phyloP scores from a whole-genome alignment of 495 filamentous ascomycete genomes.

The Elasticomyces elasticus region DNA sequence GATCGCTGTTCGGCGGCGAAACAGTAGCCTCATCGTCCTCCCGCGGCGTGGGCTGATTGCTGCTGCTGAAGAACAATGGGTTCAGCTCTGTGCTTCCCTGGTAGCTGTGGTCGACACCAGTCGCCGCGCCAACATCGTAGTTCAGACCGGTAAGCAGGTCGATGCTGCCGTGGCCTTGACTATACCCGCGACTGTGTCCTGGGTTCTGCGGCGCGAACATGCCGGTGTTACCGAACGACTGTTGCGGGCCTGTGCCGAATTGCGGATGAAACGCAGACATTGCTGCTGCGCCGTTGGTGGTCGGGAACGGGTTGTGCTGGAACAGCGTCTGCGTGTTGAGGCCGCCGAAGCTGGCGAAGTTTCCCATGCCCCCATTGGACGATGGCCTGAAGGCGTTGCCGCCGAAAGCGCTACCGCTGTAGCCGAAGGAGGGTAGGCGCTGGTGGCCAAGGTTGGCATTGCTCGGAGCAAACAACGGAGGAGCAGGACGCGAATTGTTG shows the following conservation, averaged over 20 bases:
- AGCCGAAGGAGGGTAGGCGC: background rate
- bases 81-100: constrained; percentile 5
- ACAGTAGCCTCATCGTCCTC: constrained; percentile 19
- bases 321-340: constrained; percentile 8
- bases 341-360: constrained; percentile 12
- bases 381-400: constrained; percentile 1
- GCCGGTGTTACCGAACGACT: background rate
- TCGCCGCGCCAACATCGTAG: background rate
- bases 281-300: background rate
- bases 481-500: background rate
- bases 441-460: constrained; percentile 28
- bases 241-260: background rate
- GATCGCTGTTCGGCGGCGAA: constrained; percentile 13
- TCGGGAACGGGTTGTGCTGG: constrained; percentile 3
- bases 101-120: background rate
- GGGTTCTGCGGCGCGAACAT: constrained; percentile 1
- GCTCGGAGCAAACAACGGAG: background rate
- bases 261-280: constrained; percentile 10
- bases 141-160: constrained; percentile 2
- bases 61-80: constrained; percentile 18
- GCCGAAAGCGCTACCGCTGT: background rate
- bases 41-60: constrained; percentile 6
- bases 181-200: background rate
- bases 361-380: background rate
- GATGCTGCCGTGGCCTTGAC: background rate